phyloP scores from a whole-genome alignment of 2,329 filamentous ascomycete genomes.

The Aspergillaceae sp. region DNA sequence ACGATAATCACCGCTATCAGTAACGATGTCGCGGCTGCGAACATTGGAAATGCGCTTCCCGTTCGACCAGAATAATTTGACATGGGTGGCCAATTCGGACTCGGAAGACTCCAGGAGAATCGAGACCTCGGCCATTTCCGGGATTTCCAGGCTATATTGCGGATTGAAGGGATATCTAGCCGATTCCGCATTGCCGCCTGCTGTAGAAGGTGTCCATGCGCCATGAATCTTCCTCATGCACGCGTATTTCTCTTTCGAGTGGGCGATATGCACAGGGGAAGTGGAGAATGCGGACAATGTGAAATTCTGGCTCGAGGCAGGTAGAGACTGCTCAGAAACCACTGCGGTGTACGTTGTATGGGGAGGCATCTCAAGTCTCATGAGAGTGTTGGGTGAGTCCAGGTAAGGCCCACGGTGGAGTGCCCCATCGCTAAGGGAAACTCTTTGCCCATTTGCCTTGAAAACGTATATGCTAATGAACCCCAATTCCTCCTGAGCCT shows the following conservation, averaged over 20 bases:
- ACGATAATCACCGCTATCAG: constrained; percentile 81
- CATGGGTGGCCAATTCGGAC: constrained; percentile 65
- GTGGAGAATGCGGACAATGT: constrained; percentile 76
- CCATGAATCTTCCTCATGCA: constrained; percentile 53
- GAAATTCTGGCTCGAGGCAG: constrained; percentile 67
- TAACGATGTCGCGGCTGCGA: constrained; percentile 64
- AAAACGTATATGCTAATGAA: constrained; percentile 87
- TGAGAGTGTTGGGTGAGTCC: constrained; percentile 84
- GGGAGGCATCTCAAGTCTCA: constrained; percentile 58
- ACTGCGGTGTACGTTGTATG: constrained; percentile 54
- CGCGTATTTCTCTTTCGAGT: constrained; percentile 53
- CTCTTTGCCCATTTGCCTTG: constrained; percentile 57
- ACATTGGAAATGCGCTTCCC: constrained; percentile 64
- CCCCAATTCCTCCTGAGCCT: constrained; percentile 48
- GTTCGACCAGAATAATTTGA: constrained; percentile 72
- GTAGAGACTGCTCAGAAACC: constrained; percentile 69
- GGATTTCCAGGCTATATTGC: constrained; percentile 60
- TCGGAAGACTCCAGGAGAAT: constrained; percentile 63
- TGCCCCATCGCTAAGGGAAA: constrained; percentile 65
- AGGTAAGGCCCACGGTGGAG: constrained; percentile 76
- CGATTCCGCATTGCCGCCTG: constrained; percentile 74
- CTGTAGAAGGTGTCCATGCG: constrained; percentile 68
- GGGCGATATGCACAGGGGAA: constrained; percentile 50
- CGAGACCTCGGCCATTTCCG: constrained; percentile 54
- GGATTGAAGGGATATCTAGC: constrained; percentile 76